Conservation (phyloP, 2,329 filamentous ascomycete genomes). For the Conoideocrella luteorostrata region DNA sequence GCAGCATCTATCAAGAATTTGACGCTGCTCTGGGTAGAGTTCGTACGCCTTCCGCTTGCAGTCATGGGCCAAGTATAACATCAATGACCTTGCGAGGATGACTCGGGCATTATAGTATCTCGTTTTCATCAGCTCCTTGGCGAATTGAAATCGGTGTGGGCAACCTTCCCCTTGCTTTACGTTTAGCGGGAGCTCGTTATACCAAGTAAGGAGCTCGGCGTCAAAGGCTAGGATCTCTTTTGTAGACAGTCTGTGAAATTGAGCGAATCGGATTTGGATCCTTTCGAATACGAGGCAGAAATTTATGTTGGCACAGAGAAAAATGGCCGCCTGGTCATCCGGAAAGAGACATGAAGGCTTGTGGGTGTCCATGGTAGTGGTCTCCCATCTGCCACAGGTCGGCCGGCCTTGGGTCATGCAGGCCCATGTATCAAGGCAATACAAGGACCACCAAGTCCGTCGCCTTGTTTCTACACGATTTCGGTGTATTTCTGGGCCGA, state of each 20-base stretch:
- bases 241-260: constrained; percentile 16
- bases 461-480: constrained; percentile 6
- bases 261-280: constrained; percentile 24
- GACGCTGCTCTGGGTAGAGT: constrained; percentile 14
- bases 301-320: constrained; percentile 18
- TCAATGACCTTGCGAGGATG: constrained; percentile 17
- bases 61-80: constrained; percentile 19
- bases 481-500: background rate
- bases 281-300: constrained; percentile 24
- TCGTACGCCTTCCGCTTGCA: constrained; percentile 12
- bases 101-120: constrained; percentile 24
- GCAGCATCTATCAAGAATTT: constrained; percentile 19
- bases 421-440: constrained; percentile 69
- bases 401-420: constrained; percentile 65
- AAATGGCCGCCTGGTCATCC: constrained; percentile 20
- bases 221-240: constrained; percentile 22
- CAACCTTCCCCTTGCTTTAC: constrained; percentile 17
- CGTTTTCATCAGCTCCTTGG: constrained; percentile 22
- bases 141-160: constrained; percentile 18
- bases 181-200: constrained; percentile 15
- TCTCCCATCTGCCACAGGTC: constrained; percentile 41
- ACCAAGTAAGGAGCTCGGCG: constrained; percentile 21
- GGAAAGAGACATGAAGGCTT: constrained; percentile 15
- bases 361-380: constrained; percentile 23
- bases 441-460: constrained; percentile 67